These are phyloP conservation scores for Trypanosomatidae sp. DNA, from an alignment of 208 protist genomes.

Conservation along the genomic window DNA sequence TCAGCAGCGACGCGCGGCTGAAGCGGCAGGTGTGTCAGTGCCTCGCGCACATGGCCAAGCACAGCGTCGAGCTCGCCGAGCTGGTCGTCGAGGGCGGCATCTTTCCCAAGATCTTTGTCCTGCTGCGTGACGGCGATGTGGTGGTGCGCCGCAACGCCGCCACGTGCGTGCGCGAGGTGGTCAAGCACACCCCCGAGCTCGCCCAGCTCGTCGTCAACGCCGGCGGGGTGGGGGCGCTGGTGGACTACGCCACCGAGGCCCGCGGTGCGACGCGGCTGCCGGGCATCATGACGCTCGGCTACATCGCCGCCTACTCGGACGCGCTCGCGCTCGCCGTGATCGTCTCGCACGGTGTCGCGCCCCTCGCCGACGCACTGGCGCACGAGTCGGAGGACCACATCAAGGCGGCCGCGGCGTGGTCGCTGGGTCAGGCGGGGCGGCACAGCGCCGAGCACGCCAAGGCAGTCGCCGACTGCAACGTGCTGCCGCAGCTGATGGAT, in stretches of 20 bases:
- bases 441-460: slow-evolving; percentile 97
- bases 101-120: slow-evolving; percentile 94
- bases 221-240: slow-evolving; percentile 94
- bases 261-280: slow-evolving; percentile 87
- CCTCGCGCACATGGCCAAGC: slow-evolving; percentile 97
- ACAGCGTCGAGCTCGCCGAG: slow-evolving; percentile 97
- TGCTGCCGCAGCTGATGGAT: slow-evolving; percentile 90
- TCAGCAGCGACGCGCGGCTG: slow-evolving; percentile 90
- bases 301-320: slow-evolving; percentile 96
- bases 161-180: slow-evolving; percentile 95
- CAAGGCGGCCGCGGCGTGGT: slow-evolving; percentile 89
- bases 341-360: slow-evolving; percentile 86
- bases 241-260: slow-evolving; percentile 94
- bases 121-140: slow-evolving; percentile 94
- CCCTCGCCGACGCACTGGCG: slow-evolving; percentile 86
- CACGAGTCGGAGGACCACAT: slow-evolving; percentile 93
- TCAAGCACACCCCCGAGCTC: slow-evolving; percentile 97
- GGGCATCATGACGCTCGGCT: slow-evolving; percentile 98
- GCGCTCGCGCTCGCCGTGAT: slow-evolving; percentile 95
- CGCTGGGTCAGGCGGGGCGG: slow-evolving; percentile 92
- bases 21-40: slow-evolving; percentile 93
- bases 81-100: slow-evolving; percentile 98
- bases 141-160: slow-evolving; percentile 95
- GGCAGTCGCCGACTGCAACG: slow-evolving; percentile 93
- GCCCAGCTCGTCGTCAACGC: slow-evolving; percentile 96